Base-by-base conservation (phyloP, 768 basidiomycete species). In the Ramaria rubella region DNA sequence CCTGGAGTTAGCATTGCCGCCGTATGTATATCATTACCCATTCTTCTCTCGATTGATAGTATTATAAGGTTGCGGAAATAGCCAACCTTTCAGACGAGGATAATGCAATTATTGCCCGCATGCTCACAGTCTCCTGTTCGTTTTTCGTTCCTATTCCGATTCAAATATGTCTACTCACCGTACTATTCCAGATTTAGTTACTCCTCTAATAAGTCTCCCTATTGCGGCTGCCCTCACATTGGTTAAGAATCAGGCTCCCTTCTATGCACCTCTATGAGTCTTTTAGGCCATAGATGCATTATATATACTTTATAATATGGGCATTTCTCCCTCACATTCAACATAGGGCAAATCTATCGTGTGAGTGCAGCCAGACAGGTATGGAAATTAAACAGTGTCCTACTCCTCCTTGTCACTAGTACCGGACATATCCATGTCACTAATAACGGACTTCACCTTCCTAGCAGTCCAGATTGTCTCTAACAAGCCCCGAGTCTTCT, bases 401-500 rank as follows among this genome's bases (percentile, higher is more conserved):
- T n/a, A n/a, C n/a, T n/a, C n/a, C n/a, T n/a, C n/a, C n/a, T n/a
- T n/a, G n/a, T n/a, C 21, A 23, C 26, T 48, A 48, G n/a, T n/a
- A n/a, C n/a, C n/a, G n/a, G n/a, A n/a, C n/a, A 33, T 11, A 48
- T 48, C n/a, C 24, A 14, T n/a, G 8, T 27, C 5, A 2, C 27
- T 48, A 15, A 27, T 4, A 27, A 15, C 29, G 3, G 6, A 19
- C 27, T 23, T 5, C 2, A 48, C 24, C 23, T 24, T 48, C 29
- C 26, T 48, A 19, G 46, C 26, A 19, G 27, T 27, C 9, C 1
- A 1, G 4, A 6, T 17, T 4, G 9, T 48, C 46, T 63, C 50
- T 5, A 68, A 49, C 17, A 72, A 26, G 36, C 72, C 71, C 17
- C 71, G 58, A 3, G 62, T 60, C 21, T 53, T 21, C 8, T 23